phyloP scores from a whole-genome alignment of 2,329 filamentous ascomycete species.

The Fusarium sp. region DNA sequence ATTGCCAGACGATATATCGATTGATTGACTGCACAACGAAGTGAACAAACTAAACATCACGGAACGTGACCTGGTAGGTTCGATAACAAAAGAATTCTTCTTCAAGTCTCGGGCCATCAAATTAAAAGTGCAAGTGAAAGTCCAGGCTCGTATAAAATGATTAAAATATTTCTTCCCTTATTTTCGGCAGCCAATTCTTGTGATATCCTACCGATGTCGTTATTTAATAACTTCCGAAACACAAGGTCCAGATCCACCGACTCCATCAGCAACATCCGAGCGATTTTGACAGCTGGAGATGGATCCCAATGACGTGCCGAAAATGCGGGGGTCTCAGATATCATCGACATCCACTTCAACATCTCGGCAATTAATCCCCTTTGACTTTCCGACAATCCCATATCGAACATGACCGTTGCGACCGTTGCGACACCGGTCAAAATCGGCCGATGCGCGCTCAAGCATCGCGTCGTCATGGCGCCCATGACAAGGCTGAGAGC shows the following conservation, averaged over 20 bases:
- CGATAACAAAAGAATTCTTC: too few relatives aligned
- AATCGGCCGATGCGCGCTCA: conserved; percentile 14
- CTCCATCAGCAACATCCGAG: conserved; percentile 17
- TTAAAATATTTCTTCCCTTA: background rate
- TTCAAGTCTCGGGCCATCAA: too few relatives aligned
- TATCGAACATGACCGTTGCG: background rate
- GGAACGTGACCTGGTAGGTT: too few relatives aligned
- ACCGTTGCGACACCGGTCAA: conserved; percentile 1
- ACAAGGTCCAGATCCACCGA: conserved; percentile 6
- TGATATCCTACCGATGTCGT: background rate
- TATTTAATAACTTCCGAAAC: conserved; percentile 17
- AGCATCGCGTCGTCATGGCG: conserved; percentile 26
- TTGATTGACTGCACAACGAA: accelerated
- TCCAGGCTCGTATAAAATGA: accelerated
- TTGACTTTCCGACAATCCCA: background rate
- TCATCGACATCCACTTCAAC: background rate
- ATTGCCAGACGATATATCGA: background rate
- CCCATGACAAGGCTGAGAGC: conserved; percentile 23
- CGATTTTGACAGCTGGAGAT: conserved; percentile 17
- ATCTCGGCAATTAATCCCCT: background rate
- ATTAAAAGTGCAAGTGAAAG: too few relatives aligned
- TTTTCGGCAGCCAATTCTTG: background rate
- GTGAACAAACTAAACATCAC: background rate
- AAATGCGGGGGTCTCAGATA: conserved; percentile 21
- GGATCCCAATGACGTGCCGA: conserved; percentile 10